Evolutionary conservation across 371 early-diverging fungal species (phyloP).

Genomic region (Syncephalastrum monosporum): DNA sequence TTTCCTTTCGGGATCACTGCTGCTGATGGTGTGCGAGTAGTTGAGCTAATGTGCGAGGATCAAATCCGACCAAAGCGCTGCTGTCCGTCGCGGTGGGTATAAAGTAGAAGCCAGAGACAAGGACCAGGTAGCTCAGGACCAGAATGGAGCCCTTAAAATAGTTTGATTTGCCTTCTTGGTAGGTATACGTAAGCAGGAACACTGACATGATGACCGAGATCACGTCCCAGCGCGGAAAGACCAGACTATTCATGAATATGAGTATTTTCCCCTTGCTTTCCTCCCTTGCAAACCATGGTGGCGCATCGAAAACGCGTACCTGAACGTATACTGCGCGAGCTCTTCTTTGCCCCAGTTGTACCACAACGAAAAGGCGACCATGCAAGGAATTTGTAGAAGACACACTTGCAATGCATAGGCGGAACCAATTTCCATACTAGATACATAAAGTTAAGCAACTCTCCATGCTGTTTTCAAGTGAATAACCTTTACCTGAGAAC

Average conservation of each 20-base stretch:
- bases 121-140: slow-evolving; percentile 78
- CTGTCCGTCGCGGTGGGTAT: slow-evolving; percentile 51
- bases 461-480: not conserved
- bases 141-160: slow-evolving; percentile 96
- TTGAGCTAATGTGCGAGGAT: not conserved
- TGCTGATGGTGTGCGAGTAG: no score
- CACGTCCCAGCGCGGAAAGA: slow-evolving; percentile 94
- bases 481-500: slow-evolving; percentile 59
- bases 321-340: slow-evolving; percentile 37
- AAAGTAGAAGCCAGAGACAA: slow-evolving; percentile 81
- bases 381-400: slow-evolving; percentile 90
- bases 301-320: slow-evolving; percentile 24
- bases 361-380: slow-evolving; percentile 84
- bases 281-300: not conserved
- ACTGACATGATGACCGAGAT: slow-evolving; percentile 87
- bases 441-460: not conserved
- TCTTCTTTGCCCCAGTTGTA: slow-evolving; percentile 54
- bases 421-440: slow-evolving; percentile 91
- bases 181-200: slow-evolving; percentile 86
- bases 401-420: slow-evolving; percentile 96
- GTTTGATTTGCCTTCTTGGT: slow-evolving; percentile 93
- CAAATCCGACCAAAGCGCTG: slow-evolving; percentile 16
- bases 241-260: slow-evolving; percentile 55
- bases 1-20: no score
- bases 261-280: not conserved